Base-by-base conservation (phyloP, 768 basidiomycete species). In the Podaxis pistillaris region DNA sequence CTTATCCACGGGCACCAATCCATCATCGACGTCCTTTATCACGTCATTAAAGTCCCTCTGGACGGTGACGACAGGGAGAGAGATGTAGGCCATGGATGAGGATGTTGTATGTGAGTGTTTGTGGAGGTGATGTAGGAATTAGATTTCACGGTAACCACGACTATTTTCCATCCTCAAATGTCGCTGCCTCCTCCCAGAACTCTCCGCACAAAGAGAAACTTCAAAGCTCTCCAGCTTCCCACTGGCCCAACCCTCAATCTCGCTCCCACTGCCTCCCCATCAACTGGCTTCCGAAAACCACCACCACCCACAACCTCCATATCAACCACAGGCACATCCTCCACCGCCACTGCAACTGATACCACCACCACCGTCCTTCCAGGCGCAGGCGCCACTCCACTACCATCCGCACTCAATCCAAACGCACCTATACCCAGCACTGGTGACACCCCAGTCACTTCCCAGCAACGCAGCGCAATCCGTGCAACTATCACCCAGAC, bases 121-220 rank as follows among this genome's bases (percentile, higher is more conserved):
- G 51, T 38, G 13, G 33, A 24, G 8, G n/a, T 50, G 22, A 46
- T 37, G 28, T 26, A 8, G 30, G 46, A 19, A 30, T 33, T 12
- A 37, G 5, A 40, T n/a, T 15, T 19, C 36, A 22, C 15, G 22
- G 50, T 53, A 22, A 28, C 60, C 47, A 51, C 41, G 47, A n/a
- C 33, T 46, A 26, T 12, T 36, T 55, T 56, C 28, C 38, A 52
- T 11, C 4, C 37, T 19, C 44, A 19, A 37, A 51, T 53, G 52
- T 50, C 40, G 12, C 60, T 28, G 19, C 60, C 38, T 33, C 53
- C 71, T 9, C 55, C 69, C 15, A 57, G 79, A 5, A 85, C 89
- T 41, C 82, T 93, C 63, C 87, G 93, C 71, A 93, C 93, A 78
- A 95, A 94, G 74, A 86, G 93, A 50, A 95, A 95, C 74, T 94